Base-by-base conservation (phyloP, 225 moss, liverwort and hornwort genomes). In the Pseudoscleropodium purum region DNA sequence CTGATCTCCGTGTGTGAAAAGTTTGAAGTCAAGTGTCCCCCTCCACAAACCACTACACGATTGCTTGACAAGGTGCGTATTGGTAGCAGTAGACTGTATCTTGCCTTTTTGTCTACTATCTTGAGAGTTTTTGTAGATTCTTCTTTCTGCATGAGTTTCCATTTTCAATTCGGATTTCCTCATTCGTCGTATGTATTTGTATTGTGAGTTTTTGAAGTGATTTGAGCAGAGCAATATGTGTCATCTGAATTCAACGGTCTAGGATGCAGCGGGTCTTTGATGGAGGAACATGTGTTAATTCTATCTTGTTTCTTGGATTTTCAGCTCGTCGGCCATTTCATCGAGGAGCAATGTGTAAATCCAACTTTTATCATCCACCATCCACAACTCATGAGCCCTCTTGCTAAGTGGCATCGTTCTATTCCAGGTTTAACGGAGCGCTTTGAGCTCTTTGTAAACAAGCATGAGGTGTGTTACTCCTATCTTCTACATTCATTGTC, bases 321-420 rank as follows among this genome's bases (percentile, higher is more conserved):
- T 82, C 95, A 98, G 97, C 95, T 98, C 18, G 97, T 80, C 39
- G 59, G 97, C 81, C 97, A 99, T 87, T 99, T 97, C 86, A 85
- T 99, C 49, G 98, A 99, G 95, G 97, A 96, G 89, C 96, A 94
- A 59, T 99, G 97, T 62, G 92, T 96, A 23, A 96, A 95, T 88
- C 97, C 98, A 76, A 92, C 96, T 63, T 99, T 93, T 84, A 99
- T 99, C 59, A 97, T 94, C 57, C 92, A 99, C 84, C 98, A 99
- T 88, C 97, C 98, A 54, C 96, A 96, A 88, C 88, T 97, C 66
- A 99, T 99, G 98, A 99, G 97, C 86, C 96, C 97, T 43, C 92
- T 99, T 86, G 98, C 97, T 11, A 99, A 99, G 91, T 97, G 97
- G 98, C 97, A 99, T 88, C 96, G 98, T 86, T 96, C 96, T 86